Evolutionary conservation across 306 rosid species (phyloP).

Genomic region (Cucurbita argyrosperma): DNA sequence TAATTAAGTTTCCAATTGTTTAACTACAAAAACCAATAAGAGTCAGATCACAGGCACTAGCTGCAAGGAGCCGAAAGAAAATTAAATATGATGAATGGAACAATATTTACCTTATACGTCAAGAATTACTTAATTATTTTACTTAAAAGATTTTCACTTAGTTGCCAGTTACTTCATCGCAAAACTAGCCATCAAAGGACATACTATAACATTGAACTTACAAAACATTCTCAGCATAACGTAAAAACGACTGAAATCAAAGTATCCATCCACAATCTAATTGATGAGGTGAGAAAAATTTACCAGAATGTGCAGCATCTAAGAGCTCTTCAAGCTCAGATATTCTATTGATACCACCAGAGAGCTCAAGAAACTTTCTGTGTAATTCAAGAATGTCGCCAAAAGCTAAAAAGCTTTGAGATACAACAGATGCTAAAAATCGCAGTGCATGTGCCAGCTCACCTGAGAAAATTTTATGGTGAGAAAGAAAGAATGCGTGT

Average conservation of each 20-base stretch:
- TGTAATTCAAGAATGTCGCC: conserved; percentile 94
- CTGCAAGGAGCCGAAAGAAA: background rate
- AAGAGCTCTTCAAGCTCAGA: conserved; percentile 91
- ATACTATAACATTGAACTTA: background rate
- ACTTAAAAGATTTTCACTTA: background rate
- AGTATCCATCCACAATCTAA: background rate
- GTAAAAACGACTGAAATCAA: background rate
- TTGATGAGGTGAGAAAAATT: conserved; percentile 4
- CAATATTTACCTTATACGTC: background rate
- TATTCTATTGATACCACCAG: conserved; percentile 81
- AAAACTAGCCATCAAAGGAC: background rate
- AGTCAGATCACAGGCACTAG: background rate
- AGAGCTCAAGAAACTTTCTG: conserved; percentile 78
- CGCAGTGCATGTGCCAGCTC: conserved; percentile 97
- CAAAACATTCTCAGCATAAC: background rate
- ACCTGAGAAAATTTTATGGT: conserved; percentile 30
- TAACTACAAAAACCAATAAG: background rate
- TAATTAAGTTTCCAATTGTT: background rate
- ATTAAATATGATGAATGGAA: background rate
- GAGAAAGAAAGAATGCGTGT: background rate
- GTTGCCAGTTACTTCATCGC: background rate
- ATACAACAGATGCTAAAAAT: conserved; percentile 94
- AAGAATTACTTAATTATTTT: background rate
- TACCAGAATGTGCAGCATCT: conserved; percentile 80
- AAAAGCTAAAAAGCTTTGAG: conserved; percentile 98